Evolutionary conservation across 768 basidiomycete species (phyloP), one percentile per base, ranked within the genome.

Genomic region (Aureoboletus auriporus): DNA sequence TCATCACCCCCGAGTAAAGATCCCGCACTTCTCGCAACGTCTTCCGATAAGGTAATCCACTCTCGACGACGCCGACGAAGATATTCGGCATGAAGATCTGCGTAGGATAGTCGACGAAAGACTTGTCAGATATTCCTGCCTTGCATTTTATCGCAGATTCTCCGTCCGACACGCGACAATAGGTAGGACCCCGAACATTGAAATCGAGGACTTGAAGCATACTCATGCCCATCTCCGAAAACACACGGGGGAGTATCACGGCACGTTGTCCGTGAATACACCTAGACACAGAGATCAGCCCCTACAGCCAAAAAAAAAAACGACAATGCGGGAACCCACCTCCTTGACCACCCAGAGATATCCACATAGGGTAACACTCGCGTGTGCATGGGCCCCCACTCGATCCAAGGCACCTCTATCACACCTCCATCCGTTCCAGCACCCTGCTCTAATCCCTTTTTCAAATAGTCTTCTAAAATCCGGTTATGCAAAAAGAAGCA

Each of bases 201-300:
- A 72, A 69, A 36, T 72, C 63, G 33, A 71, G 56, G 10, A 66
- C 59, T 31, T 51, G 54, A 0, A 63, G 45, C 16, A 34, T 50
- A 41, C 42, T 56, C 31, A 38, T 47, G 5, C 55, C 39, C 9
- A 50, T 39, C n/a, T 56, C 43, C 0, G 38, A 23, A 23, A 23
- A 20, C 6, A 28, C 10, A 29, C 45, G 54, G 5, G 60, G 59
- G 26, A 58, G 42, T 28, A 70, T 52, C 8, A 69, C 67, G 20
- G 73, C 63, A 9, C 73, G 67, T 30, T 65, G 55, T 5, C 73
- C 75, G n/a, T 76, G 71, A 1, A 73, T 69, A n/a, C 74, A 71
- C 43, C 72, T 73, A 23, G 20, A 23, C 20, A 37, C 10, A 7
- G n/a, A 10, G 8, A 23, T 23, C 20, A 23, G 20, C 4, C 20